These are phyloP conservation scores for Martensiomyces pterosporus DNA, from an alignment of 192 early-diverging fungal species.

Conservation along the genomic window DNA sequence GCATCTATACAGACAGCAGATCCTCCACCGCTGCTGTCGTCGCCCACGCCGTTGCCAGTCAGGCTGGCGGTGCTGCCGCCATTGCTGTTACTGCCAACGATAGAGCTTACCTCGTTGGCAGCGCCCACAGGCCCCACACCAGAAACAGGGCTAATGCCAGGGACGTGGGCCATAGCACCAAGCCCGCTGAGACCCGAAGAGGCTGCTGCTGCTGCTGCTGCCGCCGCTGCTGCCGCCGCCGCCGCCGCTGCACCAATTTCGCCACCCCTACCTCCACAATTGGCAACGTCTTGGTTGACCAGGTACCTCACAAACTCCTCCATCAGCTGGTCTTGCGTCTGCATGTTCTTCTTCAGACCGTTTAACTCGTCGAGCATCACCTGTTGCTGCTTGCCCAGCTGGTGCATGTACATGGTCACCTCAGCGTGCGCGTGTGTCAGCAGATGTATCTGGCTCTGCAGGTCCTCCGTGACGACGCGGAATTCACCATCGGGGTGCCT, in stretches of 20 bases:
- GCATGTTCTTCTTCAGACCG: conserved; percentile 52
- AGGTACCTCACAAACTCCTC: conserved; percentile 51
- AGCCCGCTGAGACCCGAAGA: conserved; percentile 28
- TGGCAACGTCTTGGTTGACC: conserved; percentile 46
- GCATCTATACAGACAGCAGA: conserved; percentile 17
- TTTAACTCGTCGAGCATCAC: conserved; percentile 48
- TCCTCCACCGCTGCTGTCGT: conserved; percentile 7
- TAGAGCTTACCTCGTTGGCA: conserved; percentile 8
- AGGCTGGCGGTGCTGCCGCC: conserved; percentile 7
- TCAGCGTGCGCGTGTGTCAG: conserved; percentile 50
- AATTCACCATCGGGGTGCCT: conserved; percentile 37
- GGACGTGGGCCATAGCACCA: conserved; percentile 20
- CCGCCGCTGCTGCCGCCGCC: conserved; percentile 22
- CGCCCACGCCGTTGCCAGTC: conserved; percentile 6
- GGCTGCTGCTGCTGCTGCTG: conserved; percentile 28
- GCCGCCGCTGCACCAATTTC: conserved; percentile 25
- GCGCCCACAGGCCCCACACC: conserved; percentile 3
- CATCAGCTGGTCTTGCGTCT: conserved; percentile 51
- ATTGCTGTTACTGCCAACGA: conserved; percentile 10
- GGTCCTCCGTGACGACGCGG: conserved; percentile 38
- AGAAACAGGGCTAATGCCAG: conserved; percentile 18
- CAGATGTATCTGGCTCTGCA: conserved; percentile 49
- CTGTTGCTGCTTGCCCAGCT: conserved; percentile 51
- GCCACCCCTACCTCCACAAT: conserved; percentile 11
- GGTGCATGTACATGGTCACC: conserved; percentile 52